Base-by-base conservation (phyloP, 208 protist species). In the Leishmania mexicana region DNA sequence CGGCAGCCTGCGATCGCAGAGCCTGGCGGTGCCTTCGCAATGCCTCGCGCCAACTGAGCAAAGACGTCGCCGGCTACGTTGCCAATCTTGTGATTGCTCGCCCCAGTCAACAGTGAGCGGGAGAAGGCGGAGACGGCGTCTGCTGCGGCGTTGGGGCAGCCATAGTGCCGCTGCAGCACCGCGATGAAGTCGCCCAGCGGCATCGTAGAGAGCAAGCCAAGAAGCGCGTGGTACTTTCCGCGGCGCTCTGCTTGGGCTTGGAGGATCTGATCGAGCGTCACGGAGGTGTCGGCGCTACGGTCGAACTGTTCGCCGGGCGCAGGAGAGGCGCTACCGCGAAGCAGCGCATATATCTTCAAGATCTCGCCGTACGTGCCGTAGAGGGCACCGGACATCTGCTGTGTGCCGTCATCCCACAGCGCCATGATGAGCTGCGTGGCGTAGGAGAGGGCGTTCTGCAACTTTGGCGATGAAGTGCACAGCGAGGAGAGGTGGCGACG, bases 401-500 rank as follows among this genome's bases (percentile, higher is more conserved):
- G 91, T 40, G 95, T 98, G 58, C 87, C 90, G 54, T 98, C 95
- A 76, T 98, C 95, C 94, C 95, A 98, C 35, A 98, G 86, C 11
- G 86, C 88, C 89, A 97, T 96, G 67, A 96, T 90, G 49, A 98
- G 81, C 82, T 95, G 90, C 65, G 89, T 92, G 40, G 92, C 87
- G n/a, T 75, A 74, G 72, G 85, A 64, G 19, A 98, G 78, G 40
- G 83, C 84, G 31, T 78, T 28, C 21, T 80, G 75, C 80, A 98
- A 85, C 70, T 85, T 80, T 19, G 65, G 51, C 1, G 91, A 90
- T 1, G 87, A 75, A 31, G 79, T 70, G 79, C 89, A 96, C 38
- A 90, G 80, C 28, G 54, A 51, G 17, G 83, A 49, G 40, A 87
- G 81, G 80, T 76, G 73, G 11, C 54, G 31, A 19, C 28, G 49